Evolutionary conservation across 164 flowering plant species (phyloP).

Genomic region (Liriodendron chinense): DNA sequence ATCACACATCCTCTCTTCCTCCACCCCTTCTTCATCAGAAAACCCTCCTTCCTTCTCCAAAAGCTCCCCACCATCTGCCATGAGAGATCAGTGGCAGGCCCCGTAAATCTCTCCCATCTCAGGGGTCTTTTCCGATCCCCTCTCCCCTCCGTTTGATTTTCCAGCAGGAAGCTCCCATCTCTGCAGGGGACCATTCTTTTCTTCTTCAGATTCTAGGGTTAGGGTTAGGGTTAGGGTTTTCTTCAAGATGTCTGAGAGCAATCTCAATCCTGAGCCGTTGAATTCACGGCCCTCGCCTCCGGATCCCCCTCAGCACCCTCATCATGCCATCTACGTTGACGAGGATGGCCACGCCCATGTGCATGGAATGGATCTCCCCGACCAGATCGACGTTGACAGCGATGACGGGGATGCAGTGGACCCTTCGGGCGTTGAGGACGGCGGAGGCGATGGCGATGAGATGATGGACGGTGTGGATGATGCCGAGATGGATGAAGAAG

Average conservation of each 20-base stretch:
- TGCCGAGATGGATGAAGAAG: slow-evolving; percentile 10
- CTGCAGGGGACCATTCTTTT: neutral
- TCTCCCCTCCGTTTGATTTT: neutral
- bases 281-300: neutral
- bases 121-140: neutral
- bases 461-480: slow-evolving; percentile 7
- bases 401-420: neutral
- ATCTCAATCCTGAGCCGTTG: slow-evolving; percentile 7
- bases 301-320: neutral
- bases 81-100: neutral
- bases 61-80: neutral
- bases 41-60: neutral
- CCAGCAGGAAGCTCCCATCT: neutral
- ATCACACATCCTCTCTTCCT: neutral
- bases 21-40: neutral
- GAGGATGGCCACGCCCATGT: slow-evolving; percentile 3
- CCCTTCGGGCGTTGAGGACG: neutral
- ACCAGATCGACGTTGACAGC: slow-evolving; percentile 9
- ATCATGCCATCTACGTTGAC: neutral
- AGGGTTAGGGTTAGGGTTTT: slow-evolving; percentile 4
- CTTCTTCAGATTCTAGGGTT: neutral
- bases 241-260: neutral
- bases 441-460: slow-evolving; percentile 4
- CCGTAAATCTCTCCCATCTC: neutral
- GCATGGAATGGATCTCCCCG: slow-evolving; percentile 10